Percentiles rank a stretch among this genome's conserved stretches.
Conservation (phyloP, 2,329 filamentous ascomycete species). For the Akanthomyces dipterigenus region DNA sequence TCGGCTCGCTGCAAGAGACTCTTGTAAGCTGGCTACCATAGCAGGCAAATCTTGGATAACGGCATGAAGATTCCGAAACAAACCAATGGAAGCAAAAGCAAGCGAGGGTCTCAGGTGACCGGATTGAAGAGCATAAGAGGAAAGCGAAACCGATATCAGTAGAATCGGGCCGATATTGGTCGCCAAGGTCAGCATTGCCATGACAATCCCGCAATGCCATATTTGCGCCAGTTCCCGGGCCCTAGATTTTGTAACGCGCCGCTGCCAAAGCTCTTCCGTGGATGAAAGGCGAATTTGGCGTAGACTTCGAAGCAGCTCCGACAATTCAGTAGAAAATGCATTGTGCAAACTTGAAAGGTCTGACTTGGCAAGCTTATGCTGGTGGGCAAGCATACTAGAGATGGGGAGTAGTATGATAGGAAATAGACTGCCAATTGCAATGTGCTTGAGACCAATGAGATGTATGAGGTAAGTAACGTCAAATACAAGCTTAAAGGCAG, state of each 20-base stretch:
- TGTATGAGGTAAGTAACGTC: slow-evolving; percentile 11
- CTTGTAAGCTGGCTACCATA: slow-evolving; percentile 2
- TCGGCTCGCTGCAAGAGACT: slow-evolving; percentile 8
- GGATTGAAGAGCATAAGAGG: slow-evolving; percentile 3
- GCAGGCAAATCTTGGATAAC: slow-evolving; percentile 3
- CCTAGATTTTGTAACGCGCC: not conserved
- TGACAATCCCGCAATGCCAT: slow-evolving; percentile 4
- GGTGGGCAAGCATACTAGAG: slow-evolving; percentile 7
- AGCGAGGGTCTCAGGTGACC: slow-evolving; percentile 10
- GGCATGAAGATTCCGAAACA: slow-evolving; percentile 11
- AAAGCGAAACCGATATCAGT: slow-evolving; percentile 9
- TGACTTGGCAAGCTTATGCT: not conserved
- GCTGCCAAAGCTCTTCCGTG: slow-evolving; percentile 9
- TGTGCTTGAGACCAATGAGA: slow-evolving; percentile 9
- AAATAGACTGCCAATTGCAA: not conserved
- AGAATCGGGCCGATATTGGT: slow-evolving; percentile 9
- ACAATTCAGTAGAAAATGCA: slow-evolving; percentile 1
- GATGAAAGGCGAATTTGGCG: slow-evolving; percentile 14
- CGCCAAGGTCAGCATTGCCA: slow-evolving; percentile 6
- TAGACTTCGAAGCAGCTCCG: slow-evolving; percentile 8
- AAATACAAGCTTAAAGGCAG: slow-evolving; percentile 6
- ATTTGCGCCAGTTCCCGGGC: slow-evolving; percentile 6
- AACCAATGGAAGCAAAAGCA: slow-evolving; percentile 12
- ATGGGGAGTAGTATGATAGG: slow-evolving; percentile 8
- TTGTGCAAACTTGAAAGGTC: slow-evolving; percentile 1